phyloP scores from a whole-genome alignment of 2,329 filamentous ascomycete genomes.

The Pseudodiploospora longispora region DNA sequence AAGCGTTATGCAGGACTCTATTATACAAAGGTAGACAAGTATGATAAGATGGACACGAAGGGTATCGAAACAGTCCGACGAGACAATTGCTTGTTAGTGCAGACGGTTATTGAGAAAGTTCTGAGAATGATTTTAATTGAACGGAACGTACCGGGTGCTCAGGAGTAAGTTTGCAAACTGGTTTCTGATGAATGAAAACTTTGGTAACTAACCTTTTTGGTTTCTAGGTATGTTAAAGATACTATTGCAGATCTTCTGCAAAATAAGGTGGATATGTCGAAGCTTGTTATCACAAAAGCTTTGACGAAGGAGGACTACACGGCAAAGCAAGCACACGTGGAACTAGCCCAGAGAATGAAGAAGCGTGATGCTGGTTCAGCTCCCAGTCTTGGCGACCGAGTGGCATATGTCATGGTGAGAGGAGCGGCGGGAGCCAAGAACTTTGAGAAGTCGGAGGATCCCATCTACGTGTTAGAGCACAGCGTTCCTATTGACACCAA shows the following conservation, averaged over 20 bases:
- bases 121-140: slow-evolving; percentile 94
- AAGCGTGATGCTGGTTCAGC: slow-evolving; percentile 94
- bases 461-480: slow-evolving; percentile 93
- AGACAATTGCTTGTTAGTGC: slow-evolving; percentile 92
- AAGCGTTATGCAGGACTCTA: slow-evolving; percentile 97
- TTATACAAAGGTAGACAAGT: slow-evolving; percentile 91
- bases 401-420: slow-evolving; percentile 97
- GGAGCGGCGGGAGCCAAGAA: slow-evolving; percentile 84
- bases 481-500: slow-evolving; percentile 97
- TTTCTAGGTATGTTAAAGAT: slow-evolving; percentile 79
- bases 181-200: not conserved
- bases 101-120: slow-evolving; percentile 96
- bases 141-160: slow-evolving; percentile 78
- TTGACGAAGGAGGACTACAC: slow-evolving; percentile 84
- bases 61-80: slow-evolving; percentile 96
- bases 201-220: slow-evolving; percentile 1
- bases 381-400: slow-evolving; percentile 85
- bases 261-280: slow-evolving; percentile 98
- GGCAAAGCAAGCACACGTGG: slow-evolving; percentile 90
- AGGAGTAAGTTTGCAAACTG: slow-evolving; percentile 60
- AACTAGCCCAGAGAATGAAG: slow-evolving; percentile 91
- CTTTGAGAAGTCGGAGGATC: slow-evolving; percentile 95
- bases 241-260: slow-evolving; percentile 92
- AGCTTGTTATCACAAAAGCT: slow-evolving; percentile 97
- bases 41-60: slow-evolving; percentile 99